Percentiles rank a stretch among this genome's conserved stretches.
phyloP scores from a whole-genome alignment of 495 filamentous ascomycete species.

The Daldinia childiae region DNA sequence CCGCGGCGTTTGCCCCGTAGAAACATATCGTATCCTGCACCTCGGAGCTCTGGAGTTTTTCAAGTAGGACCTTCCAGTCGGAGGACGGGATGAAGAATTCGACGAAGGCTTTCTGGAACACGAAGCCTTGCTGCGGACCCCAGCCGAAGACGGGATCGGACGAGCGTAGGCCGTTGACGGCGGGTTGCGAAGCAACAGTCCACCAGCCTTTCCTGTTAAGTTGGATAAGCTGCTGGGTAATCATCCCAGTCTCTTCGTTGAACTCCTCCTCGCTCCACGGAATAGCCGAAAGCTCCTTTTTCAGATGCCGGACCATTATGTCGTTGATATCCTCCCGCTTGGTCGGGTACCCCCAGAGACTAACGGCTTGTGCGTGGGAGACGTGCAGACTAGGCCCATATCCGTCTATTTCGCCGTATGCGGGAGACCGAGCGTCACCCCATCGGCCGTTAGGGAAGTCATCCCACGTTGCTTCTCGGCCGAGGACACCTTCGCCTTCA shows the following conservation, averaged over 20 bases:
- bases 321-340: conserved; percentile 72
- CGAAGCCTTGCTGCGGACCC: conserved; percentile 91
- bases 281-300: conserved; percentile 76
- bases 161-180: conserved; percentile 83
- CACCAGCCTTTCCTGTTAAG: conserved; percentile 91
- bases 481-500: conserved; percentile 88
- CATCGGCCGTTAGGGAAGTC: conserved; percentile 98
- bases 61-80: conserved; percentile 74
- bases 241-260: conserved; percentile 83
- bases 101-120: conserved; percentile 98
- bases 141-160: conserved; percentile 87
- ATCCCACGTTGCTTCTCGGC: conserved; percentile 97
- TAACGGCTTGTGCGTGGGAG: conserved; percentile 75
- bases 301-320: conserved; percentile 82
- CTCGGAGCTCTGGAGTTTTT: conserved; percentile 64
- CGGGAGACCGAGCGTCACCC: conserved; percentile 89
- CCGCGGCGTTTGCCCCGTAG: conserved; percentile 80
- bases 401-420: conserved; percentile 95
- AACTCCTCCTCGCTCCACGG: conserved; percentile 95
- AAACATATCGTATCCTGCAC: conserved; percentile 75
- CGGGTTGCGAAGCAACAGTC: conserved; percentile 96
- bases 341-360: conserved; percentile 83
- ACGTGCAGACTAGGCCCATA: conserved; percentile 93
- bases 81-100: conserved; percentile 85
- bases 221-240: conserved; percentile 73